phyloP scores from a whole-genome alignment of 1,139 yeast genomes.

The Diutina siamensis region DNA sequence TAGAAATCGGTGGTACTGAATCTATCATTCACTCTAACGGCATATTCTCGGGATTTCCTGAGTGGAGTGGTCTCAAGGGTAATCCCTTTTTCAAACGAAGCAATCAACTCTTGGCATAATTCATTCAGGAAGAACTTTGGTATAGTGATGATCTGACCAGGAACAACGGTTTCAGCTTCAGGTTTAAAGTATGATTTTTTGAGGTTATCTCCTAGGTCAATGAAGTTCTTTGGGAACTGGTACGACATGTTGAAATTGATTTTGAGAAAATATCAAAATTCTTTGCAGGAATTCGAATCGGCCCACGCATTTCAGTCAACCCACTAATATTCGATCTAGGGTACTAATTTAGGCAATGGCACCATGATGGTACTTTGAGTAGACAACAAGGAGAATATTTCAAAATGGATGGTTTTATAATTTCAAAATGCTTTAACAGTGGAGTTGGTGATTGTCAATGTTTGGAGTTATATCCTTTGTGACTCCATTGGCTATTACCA shows the following conservation, averaged over 20 bases:
- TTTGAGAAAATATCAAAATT: too few relatives aligned
- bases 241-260: slow-evolving; percentile 8
- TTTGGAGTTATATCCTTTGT: too few relatives aligned
- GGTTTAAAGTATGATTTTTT: slow-evolving; percentile 23
- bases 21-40: slow-evolving; percentile 50
- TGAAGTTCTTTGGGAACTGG: slow-evolving; percentile 20
- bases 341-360: too few relatives aligned
- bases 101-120: slow-evolving; percentile 34
- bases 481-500: too few relatives aligned
- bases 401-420: too few relatives aligned
- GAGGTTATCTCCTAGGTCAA: slow-evolving; percentile 13
- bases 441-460: too few relatives aligned
- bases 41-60: slow-evolving; percentile 40
- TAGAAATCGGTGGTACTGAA: slow-evolving; percentile 26
- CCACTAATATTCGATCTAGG: too few relatives aligned
- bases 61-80: slow-evolving; percentile 38
- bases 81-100: slow-evolving; percentile 20
- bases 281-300: too few relatives aligned
- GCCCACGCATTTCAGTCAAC: too few relatives aligned
- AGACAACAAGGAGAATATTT: too few relatives aligned
- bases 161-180: slow-evolving; percentile 18
- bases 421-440: too few relatives aligned
- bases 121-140: slow-evolving; percentile 31
- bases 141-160: slow-evolving; percentile 37
- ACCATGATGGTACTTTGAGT: too few relatives aligned